Evolutionary conservation across 352 stramenopile species (phyloP).

Genomic region (Phytophthora pini): DNA sequence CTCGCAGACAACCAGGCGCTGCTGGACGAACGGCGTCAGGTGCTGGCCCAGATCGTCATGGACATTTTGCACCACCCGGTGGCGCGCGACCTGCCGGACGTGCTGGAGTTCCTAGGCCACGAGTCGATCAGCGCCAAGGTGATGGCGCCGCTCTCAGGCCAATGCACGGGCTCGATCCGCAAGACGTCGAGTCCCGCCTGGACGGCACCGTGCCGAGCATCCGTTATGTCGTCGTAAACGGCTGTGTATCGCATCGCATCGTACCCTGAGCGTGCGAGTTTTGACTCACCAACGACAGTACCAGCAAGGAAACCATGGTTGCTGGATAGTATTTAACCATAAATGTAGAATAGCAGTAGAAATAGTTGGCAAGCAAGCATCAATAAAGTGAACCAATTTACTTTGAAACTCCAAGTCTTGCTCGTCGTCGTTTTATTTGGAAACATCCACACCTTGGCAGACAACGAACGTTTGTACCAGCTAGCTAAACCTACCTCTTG

Average conservation of each 20-base stretch:
- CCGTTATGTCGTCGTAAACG: constrained; percentile 25
- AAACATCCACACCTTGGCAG: too few species aligned
- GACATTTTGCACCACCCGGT: constrained; percentile 65
- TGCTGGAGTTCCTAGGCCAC: constrained; percentile 73
- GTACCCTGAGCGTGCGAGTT: constrained; percentile 1
- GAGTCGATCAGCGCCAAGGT: constrained; percentile 56
- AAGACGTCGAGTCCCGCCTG: constrained; percentile 76
- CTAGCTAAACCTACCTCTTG: too few species aligned
- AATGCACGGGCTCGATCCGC: constrained; percentile 74
- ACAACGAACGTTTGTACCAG: too few species aligned
- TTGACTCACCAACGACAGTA: background rate
- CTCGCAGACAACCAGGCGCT: constrained; percentile 71
- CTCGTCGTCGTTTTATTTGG: too few species aligned
- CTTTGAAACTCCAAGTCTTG: background rate
- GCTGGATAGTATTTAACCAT: constrained; percentile 35
- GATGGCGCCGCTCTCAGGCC: constrained; percentile 37
- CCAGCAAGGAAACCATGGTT: too few species aligned
- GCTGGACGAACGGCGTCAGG: constrained; percentile 70
- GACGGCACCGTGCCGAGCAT: constrained; percentile 34
- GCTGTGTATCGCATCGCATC: background rate
- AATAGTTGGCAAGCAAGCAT: constrained; percentile 7
- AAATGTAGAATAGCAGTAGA: constrained; percentile 26
- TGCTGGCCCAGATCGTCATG: constrained; percentile 64
- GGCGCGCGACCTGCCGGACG: constrained; percentile 61
- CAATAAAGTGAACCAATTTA: constrained; percentile 18